phyloP scores from a whole-genome alignment of 1,284 basidiomycete genomes.

The Cutaneotrichosporon dermatis region DNA sequence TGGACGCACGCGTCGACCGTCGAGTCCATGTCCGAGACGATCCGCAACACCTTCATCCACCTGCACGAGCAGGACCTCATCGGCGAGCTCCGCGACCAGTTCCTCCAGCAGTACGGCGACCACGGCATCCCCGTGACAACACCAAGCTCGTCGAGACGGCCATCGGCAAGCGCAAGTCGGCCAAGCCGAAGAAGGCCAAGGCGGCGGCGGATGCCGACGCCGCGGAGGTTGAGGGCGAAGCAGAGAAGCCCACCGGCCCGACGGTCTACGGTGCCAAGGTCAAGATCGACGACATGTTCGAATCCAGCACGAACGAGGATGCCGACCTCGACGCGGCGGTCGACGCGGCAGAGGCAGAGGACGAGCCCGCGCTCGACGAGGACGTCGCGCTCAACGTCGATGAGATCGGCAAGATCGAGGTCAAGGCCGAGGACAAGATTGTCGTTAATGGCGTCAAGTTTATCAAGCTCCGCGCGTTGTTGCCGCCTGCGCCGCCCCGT shows the following conservation, averaged over 20 bases:
- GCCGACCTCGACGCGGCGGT: constrained; percentile 14
- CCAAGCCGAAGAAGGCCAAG: neutral
- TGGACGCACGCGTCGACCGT: constrained; percentile 93
- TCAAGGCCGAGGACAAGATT: constrained; percentile 11
- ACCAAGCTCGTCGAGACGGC: constrained; percentile 19
- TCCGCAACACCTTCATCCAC: constrained; percentile 89
- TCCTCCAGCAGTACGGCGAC: constrained; percentile 69
- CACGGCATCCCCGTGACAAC: constrained; percentile 63
- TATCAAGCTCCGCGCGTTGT: constrained; percentile 66
- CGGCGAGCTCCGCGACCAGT: constrained; percentile 56
- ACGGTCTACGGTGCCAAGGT: neutral
- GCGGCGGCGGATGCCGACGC: no score
- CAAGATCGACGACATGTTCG: constrained; percentile 22
- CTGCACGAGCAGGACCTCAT: constrained; percentile 86
- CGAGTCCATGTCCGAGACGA: constrained; percentile 82
- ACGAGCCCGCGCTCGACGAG: neutral
- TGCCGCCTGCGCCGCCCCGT: constrained; percentile 80
- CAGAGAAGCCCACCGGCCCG: neutral
- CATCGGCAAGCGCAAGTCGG: constrained; percentile 1
- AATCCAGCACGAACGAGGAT: constrained; percentile 26
- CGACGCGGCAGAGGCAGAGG: constrained; percentile 2
- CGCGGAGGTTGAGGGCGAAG: neutral
- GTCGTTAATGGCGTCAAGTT: constrained; percentile 51
- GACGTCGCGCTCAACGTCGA: neutral
- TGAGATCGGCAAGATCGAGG: constrained; percentile 9